Evolutionary conservation across 2,329 filamentous ascomycete genomes (phyloP).

Genomic region (Pseudogymnoascus sp.): DNA sequence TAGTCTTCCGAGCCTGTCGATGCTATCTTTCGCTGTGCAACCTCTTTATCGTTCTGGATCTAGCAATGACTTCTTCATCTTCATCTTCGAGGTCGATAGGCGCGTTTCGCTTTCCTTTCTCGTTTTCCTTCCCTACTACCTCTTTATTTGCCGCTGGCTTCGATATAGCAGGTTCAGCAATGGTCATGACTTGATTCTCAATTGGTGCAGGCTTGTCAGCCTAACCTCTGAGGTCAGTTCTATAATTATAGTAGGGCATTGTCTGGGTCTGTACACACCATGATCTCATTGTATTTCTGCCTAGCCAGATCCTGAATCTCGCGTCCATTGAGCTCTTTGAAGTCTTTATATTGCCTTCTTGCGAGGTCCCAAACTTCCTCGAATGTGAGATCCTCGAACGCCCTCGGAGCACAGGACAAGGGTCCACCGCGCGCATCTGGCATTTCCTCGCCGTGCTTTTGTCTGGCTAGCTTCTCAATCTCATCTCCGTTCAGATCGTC

Average conservation of each 20-base stretch:
- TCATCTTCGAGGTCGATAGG: not conserved
- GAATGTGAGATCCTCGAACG: not conserved
- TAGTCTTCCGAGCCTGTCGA: too few relatives aligned
- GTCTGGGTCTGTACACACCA: not conserved
- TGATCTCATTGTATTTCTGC: not conserved
- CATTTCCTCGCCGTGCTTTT: not conserved
- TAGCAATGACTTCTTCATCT: not conserved
- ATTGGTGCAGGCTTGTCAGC: too few relatives aligned
- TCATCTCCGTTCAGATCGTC: not conserved
- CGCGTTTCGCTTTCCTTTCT: not conserved
- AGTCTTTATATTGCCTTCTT: not conserved
- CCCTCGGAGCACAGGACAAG: not conserved
- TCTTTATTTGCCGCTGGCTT: not conserved
- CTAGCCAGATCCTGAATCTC: not conserved
- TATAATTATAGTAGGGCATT: not conserved
- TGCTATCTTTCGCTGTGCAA: too few relatives aligned
- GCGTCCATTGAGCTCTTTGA: not conserved
- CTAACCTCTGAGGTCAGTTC: not conserved
- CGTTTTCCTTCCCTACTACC: not conserved
- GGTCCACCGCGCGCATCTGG: not conserved
- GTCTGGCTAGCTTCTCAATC: not conserved
- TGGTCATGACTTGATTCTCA: too few relatives aligned
- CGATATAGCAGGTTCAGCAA: not conserved
- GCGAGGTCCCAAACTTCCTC: not conserved
- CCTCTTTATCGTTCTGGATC: too few relatives aligned